phyloP scores from a whole-genome alignment of 2,329 filamentous ascomycete genomes.

The Penicillium psychrosexuale region DNA sequence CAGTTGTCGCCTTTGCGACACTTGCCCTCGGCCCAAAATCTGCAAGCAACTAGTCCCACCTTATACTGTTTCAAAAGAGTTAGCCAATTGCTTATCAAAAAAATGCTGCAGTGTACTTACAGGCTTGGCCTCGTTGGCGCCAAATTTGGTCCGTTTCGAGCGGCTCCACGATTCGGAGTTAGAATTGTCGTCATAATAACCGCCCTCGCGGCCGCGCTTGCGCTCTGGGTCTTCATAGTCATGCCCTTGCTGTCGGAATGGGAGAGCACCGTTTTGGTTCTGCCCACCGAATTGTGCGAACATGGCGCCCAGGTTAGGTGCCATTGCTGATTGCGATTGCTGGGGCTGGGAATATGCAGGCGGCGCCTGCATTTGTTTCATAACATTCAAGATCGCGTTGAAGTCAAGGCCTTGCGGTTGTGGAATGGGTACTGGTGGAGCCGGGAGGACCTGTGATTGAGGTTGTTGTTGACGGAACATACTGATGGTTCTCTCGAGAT shows the following conservation, averaged over 20 bases:
- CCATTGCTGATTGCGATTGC: conserved; percentile 28
- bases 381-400: conserved; percentile 39
- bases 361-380: conserved; percentile 39
- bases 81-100: background rate
- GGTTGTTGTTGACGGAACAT: conserved; percentile 13
- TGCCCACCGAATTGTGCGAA: conserved; percentile 33
- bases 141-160: conserved; percentile 33
- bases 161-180: conserved; percentile 29
- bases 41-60: conserved; percentile 48
- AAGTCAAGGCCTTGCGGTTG: conserved; percentile 36
- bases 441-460: conserved; percentile 16
- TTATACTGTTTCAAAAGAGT: conserved; percentile 33
- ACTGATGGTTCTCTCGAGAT: conserved; percentile 18
- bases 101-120: conserved; percentile 20
- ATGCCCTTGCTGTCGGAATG: conserved; percentile 16
- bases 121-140: background rate
- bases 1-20: conserved; percentile 54
- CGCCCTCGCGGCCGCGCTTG: conserved; percentile 38
- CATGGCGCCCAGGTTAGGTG: conserved; percentile 36
- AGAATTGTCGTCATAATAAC: conserved; percentile 32
- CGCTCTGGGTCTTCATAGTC: conserved; percentile 43
- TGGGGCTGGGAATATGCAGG: conserved; percentile 24
- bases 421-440: conserved; percentile 23
- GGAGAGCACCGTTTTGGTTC: conserved; percentile 21
- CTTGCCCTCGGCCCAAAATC: conserved; percentile 53